Conservation (phyloP, 306 rosid genomes). For the Fragaria ananassa region DNA sequence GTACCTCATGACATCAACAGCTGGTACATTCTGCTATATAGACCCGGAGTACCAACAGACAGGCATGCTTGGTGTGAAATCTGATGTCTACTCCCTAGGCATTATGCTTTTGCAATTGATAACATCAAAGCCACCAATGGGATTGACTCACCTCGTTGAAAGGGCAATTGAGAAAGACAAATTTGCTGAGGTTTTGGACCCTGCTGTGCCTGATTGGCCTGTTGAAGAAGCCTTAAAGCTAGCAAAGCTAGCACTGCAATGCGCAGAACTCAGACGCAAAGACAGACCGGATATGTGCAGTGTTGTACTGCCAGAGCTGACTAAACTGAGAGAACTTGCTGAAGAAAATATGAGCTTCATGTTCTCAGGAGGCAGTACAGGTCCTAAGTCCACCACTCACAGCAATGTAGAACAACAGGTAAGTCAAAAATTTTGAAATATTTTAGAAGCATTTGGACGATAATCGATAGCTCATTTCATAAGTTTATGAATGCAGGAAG, state of each 20-base stretch:
- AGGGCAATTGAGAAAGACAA: slow-evolving; percentile 49
- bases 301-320: slow-evolving; percentile 53
- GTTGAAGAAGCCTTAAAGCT: slow-evolving; percentile 44
- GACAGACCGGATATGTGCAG: slow-evolving; percentile 82
- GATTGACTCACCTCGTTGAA: slow-evolving; percentile 55
- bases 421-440: not conserved
- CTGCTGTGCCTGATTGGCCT: slow-evolving; percentile 72
- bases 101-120: slow-evolving; percentile 67
- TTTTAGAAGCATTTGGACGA: not conserved
- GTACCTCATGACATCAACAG: slow-evolving; percentile 69
- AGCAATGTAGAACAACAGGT: slow-evolving; percentile 45
- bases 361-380: slow-evolving; percentile 5
- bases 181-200: slow-evolving; percentile 55
- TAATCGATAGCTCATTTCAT: not conserved
- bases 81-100: slow-evolving; percentile 90
- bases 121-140: slow-evolving; percentile 78
- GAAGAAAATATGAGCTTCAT: slow-evolving; percentile 34
- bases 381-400: slow-evolving; percentile 23
- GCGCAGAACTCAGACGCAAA: slow-evolving; percentile 83
- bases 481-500: slow-evolving; percentile 43
- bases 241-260: slow-evolving; percentile 55
- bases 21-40: slow-evolving; percentile 95
- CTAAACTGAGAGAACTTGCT: slow-evolving; percentile 56
- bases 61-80: slow-evolving; percentile 90
- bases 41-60: slow-evolving; percentile 97